These are phyloP conservation scores for Hypoxylon sp. DNA, from an alignment of 2,329 filamentous ascomycete genomes.

Conservation along the genomic window DNA sequence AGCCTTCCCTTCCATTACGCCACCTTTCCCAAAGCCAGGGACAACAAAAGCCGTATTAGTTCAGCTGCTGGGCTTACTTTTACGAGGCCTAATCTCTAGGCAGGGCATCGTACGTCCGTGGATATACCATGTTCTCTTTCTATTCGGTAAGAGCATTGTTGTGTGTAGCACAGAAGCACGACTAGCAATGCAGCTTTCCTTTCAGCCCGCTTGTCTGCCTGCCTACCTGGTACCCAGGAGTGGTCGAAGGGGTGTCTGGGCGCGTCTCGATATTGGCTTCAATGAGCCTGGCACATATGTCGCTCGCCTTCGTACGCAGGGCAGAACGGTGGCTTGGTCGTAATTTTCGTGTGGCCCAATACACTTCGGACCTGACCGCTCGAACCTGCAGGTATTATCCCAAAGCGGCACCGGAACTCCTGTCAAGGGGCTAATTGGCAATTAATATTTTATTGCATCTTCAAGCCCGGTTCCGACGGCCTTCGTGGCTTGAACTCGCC, in stretches of 20 bases:
- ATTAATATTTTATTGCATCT: background rate
- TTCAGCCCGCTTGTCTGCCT: background rate
- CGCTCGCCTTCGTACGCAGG: conserved; percentile 6
- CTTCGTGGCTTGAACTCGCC: background rate
- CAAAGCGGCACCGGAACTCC: background rate
- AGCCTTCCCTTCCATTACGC: conserved; percentile 1
- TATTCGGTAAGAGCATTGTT: background rate
- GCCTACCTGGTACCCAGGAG: background rate
- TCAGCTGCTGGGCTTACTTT: conserved; percentile 15
- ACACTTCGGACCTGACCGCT: background rate
- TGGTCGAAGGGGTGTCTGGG: background rate
- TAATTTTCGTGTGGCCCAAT: background rate
- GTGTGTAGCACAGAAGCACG: background rate
- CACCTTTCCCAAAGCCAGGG: background rate
- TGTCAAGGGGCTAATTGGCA: background rate
- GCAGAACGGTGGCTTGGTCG: background rate
- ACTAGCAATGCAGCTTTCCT: conserved; percentile 22
- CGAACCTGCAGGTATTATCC: background rate
- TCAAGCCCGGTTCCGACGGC: background rate
- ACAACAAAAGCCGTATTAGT: conserved; percentile 1
- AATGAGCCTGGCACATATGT: background rate
- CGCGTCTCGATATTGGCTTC: background rate
- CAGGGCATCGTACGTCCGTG: conserved; percentile 1
- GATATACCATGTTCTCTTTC: conserved; percentile 13
- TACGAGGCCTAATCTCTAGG: conserved; percentile 12